phyloP scores from a whole-genome alignment of 2,329 filamentous ascomycete species.

The Aspergillus sp. region DNA sequence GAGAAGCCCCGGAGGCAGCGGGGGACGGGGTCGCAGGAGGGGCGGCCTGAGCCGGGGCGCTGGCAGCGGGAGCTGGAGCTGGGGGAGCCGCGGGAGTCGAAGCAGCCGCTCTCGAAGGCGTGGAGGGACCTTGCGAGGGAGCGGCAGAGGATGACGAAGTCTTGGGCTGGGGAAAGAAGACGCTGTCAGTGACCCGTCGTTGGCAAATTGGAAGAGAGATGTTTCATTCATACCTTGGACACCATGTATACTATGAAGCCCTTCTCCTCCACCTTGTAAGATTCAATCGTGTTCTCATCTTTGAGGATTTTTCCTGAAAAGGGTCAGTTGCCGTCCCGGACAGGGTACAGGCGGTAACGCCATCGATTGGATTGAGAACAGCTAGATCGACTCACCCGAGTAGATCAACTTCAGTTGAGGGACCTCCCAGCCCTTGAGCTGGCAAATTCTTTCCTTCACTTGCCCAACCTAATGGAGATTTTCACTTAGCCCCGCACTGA shows the following conservation, averaged over 20 bases:
- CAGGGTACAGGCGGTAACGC: background rate
- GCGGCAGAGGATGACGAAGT: slow-evolving; percentile 44
- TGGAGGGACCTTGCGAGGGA: slow-evolving; percentile 36
- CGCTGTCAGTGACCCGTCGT: slow-evolving; percentile 10
- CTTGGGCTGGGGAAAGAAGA: slow-evolving; percentile 62
- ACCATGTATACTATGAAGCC: slow-evolving; percentile 99
- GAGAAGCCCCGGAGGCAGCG: slow-evolving; percentile 38
- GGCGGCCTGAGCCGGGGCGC: slow-evolving; percentile 42
- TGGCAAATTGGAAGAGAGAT: background rate
- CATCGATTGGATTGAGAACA: background rate
- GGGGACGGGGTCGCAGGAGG: slow-evolving; percentile 7
- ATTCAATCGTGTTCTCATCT: slow-evolving; percentile 94
- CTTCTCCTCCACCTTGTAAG: slow-evolving; percentile 99
- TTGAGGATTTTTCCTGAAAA: slow-evolving; percentile 89
- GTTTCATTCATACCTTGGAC: slow-evolving; percentile 68
- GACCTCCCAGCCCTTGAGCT: slow-evolving; percentile 92
- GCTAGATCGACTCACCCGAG: slow-evolving; percentile 64
- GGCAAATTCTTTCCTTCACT: slow-evolving; percentile 88
- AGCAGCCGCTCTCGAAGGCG: slow-evolving; percentile 35
- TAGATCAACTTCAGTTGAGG: slow-evolving; percentile 95
- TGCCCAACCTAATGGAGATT: slow-evolving; percentile 66
- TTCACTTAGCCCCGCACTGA: slow-evolving; percentile 35
- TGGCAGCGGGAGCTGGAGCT: slow-evolving; percentile 36
- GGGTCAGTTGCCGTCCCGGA: slow-evolving; percentile 1
- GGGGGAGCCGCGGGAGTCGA: slow-evolving; percentile 45